Conservation (phyloP, 2,329 filamentous ascomycete genomes). For the Aspergillus pseudoviridinutans region DNA sequence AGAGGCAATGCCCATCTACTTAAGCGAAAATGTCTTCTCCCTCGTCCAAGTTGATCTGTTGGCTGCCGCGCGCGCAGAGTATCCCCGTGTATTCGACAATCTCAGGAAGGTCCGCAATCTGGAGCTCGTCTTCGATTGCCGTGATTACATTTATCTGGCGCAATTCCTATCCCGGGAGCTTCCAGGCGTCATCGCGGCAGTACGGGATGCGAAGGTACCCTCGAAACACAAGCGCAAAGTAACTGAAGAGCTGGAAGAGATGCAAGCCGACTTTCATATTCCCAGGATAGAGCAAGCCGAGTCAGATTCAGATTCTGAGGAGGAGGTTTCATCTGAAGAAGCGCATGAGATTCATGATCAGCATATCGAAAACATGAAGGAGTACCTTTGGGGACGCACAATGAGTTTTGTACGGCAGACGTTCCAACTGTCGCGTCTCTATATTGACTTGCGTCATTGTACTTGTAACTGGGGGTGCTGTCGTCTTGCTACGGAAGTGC, state of each 20-base stretch:
- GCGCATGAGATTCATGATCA: slow-evolving; percentile 5
- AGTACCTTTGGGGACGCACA: slow-evolving; percentile 20
- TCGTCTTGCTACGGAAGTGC: slow-evolving; percentile 13
- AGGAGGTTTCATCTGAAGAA: neutral
- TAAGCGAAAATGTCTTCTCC: slow-evolving; percentile 20
- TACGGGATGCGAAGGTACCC: neutral
- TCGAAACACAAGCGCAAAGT: neutral
- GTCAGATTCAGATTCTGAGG: neutral
- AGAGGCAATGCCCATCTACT: slow-evolving; percentile 16
- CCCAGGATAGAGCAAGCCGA: neutral
- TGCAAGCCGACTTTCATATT: neutral
- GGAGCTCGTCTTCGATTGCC: slow-evolving; percentile 17
- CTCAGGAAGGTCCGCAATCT: slow-evolving; percentile 13
- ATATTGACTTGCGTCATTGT: slow-evolving; percentile 15
- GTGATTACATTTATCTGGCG: slow-evolving; percentile 16
- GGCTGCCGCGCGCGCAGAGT: slow-evolving; percentile 3
- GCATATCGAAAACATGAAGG: slow-evolving; percentile 13
- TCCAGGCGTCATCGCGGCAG: neutral
- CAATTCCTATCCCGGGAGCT: slow-evolving; percentile 2
- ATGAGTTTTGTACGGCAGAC: slow-evolving; percentile 19
- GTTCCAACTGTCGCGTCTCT: slow-evolving; percentile 13
- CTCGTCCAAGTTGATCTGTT: slow-evolving; percentile 17
- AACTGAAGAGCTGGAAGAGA: neutral
- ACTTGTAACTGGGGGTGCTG: slow-evolving; percentile 17
- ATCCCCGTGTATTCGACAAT: slow-evolving; percentile 10